Base-by-base conservation (phyloP, 2,329 filamentous ascomycete genomes). In the Cordyceps javanica region DNA sequence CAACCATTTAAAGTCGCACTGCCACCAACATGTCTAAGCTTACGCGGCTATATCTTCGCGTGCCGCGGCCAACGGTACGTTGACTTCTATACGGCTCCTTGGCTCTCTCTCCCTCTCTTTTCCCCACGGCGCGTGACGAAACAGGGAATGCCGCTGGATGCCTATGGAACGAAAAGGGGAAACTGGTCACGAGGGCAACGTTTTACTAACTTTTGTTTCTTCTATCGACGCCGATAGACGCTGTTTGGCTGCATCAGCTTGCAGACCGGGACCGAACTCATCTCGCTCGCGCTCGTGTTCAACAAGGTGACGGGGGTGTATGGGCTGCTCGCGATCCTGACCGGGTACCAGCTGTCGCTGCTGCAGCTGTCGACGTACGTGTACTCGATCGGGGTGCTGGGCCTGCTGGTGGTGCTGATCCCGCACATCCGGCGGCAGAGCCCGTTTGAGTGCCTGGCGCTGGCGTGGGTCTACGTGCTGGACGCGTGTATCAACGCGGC, bases 281-380 rank as follows among this genome's bases (percentile, higher is more conserved):
- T 96, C 66, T 86, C 89, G 5, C 80, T 94, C 61, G 86, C 89
- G 11, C 83, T 96, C 62, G 80, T 95, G 57, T 87, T 97, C 75
- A 97, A 97, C 80, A 96, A 96, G 73, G 83, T 92, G 64, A 93
- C 90, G 51, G 92, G 91, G 59, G 79, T 96, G 64, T 97, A 96
- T 73, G 92, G 92, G 63, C 80, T 97, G 44, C 86, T 97, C 64
- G 91, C 92, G 59, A 82, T 96, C 64, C 78, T 96, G 62, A 96
- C 92, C 25, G 93, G 93, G 69, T 91, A 90, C 72, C 79, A 87
- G 64, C 84, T 96, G 61, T 92, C 90, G 55, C 80, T 86, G 30
- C 81, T 94, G 25, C 93, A 97, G 73, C 81, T 96, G 58, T 89
- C 88, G 59, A 94, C 95, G 80, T 97, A 96, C 78, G 80, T 96